These are phyloP conservation scores for Vachellia collinsii DNA, from an alignment of 306 rosid genomes.

Conservation along the genomic window DNA sequence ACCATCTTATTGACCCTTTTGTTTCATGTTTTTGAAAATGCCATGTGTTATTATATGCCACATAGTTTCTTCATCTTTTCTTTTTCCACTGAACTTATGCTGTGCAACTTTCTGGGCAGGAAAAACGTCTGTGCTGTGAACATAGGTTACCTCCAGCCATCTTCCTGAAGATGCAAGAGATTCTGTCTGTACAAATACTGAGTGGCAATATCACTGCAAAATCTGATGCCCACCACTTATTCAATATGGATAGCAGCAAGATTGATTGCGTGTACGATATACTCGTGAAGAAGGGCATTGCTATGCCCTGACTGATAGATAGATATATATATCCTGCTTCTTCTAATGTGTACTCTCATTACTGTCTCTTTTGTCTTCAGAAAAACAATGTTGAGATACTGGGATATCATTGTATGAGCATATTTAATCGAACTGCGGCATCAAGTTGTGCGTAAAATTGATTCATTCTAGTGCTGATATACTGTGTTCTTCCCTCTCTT, in stretches of 20 bases:
- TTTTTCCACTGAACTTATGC: background rate
- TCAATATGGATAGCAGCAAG: background rate
- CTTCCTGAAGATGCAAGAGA: slow-evolving; percentile 21
- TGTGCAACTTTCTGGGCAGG: slow-evolving; percentile 22
- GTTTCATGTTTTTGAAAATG: background rate
- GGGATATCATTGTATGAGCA: background rate
- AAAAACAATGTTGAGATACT: background rate
- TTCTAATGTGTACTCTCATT: background rate
- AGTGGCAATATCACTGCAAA: slow-evolving; percentile 17
- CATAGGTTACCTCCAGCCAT: slow-evolving; percentile 19
- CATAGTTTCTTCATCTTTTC: background rate
- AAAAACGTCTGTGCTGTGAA: slow-evolving; percentile 13
- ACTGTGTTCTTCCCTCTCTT: background rate
- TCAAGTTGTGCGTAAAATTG: background rate
- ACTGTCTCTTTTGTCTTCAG: background rate
- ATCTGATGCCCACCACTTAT: slow-evolving; percentile 13
- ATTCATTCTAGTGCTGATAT: background rate
- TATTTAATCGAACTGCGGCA: background rate
- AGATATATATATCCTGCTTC: background rate
- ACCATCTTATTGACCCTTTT: background rate
- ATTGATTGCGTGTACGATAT: slow-evolving; percentile 5
- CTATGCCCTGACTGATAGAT: background rate
- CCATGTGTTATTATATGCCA: background rate
- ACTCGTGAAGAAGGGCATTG: slow-evolving; percentile 4
- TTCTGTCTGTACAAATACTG: background rate